phyloP scores from a whole-genome alignment of 2,329 filamentous ascomycete species.

The Canariomyces notabilis region DNA sequence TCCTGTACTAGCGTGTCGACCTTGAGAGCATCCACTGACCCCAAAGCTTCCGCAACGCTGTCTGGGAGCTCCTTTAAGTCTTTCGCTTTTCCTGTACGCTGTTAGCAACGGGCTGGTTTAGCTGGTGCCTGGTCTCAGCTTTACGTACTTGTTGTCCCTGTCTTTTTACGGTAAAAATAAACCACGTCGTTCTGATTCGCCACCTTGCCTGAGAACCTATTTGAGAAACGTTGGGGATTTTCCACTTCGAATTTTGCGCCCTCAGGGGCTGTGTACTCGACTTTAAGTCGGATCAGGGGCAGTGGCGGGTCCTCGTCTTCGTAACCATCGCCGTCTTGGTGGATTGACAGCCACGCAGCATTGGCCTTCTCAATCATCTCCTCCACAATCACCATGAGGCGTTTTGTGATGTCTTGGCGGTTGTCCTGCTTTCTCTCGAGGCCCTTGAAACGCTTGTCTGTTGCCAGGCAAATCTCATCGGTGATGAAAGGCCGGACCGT shows the following conservation, averaged over 20 bases:
- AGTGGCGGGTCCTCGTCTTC: slow-evolving; percentile 62
- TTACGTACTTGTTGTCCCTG: slow-evolving; percentile 42
- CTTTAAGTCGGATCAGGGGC: slow-evolving; percentile 81
- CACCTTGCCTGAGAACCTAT: slow-evolving; percentile 82
- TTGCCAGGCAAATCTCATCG: slow-evolving; percentile 70
- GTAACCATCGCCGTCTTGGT: slow-evolving; percentile 56
- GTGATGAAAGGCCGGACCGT: slow-evolving; percentile 88
- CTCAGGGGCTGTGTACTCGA: slow-evolving; percentile 82
- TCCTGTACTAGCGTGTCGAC: slow-evolving; percentile 86
- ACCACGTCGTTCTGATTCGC: slow-evolving; percentile 94
- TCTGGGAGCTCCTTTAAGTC: slow-evolving; percentile 59
- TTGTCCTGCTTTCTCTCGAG: slow-evolving; percentile 81
- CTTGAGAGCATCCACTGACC: slow-evolving; percentile 67
- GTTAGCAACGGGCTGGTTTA: too few relatives aligned
- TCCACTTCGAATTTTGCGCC: slow-evolving; percentile 85
- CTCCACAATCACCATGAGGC: slow-evolving; percentile 73
- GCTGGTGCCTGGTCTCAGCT: too few relatives aligned
- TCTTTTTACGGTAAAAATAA: slow-evolving; percentile 87
- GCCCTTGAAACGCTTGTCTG: slow-evolving; percentile 70
- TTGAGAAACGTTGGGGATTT: slow-evolving; percentile 94
- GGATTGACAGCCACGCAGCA: slow-evolving; percentile 72
- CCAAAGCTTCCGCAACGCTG: slow-evolving; percentile 56
- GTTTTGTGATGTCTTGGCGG: slow-evolving; percentile 69
- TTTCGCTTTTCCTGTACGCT: slow-evolving; percentile 33
- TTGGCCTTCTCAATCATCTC: slow-evolving; percentile 84